Base-by-base conservation (phyloP, 345 rosid species). In the Rhodamnia argentea region DNA sequence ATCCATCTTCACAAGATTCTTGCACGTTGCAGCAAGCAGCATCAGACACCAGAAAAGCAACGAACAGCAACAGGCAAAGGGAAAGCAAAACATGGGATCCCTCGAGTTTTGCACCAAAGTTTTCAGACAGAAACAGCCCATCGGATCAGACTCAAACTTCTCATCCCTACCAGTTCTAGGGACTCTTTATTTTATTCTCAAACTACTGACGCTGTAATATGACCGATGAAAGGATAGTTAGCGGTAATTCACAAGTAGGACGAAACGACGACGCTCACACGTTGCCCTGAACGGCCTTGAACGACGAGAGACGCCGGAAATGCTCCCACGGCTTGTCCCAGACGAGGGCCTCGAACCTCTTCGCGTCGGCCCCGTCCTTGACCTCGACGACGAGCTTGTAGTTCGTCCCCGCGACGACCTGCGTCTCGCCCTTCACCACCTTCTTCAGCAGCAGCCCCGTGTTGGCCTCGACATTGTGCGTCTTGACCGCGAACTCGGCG, bases 381-480 rank as follows among this genome's bases (percentile, higher is more conserved):
- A 83, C 94, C 42, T 85, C 56, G 86, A 94, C 14, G 8, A 78
- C 51, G 14, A 95, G 93, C 57, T 88, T 82, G 87, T 95, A 95
- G 42, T 90, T 95, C 22, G 1, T 88, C 4, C 96, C 98, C 1
- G 92, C 3, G 1, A 94, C 95, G 29, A 92, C 93, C 89, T 94
- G 95, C 16, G 83, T 52, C 87, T 94, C 94, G 23, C 96, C 95
- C 42, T 87, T 37, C 40, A 87, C 88, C 81, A 94, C 90, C 7
- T 10, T 60, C 86, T 60, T 75, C 58, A 93, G 87, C 84, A 70
- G 78, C 84, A 95, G 82, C 5, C 3, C 53, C 4, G 83, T 40
- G 10, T 86, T 76, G 12, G 86, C 81, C 58, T 27, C 62, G 51
- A 37, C 87, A 88, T 90, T 64, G 92, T 91, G 53, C 81, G 90